Conservation (phyloP, 1,284 basidiomycete genomes). For the Salmacisia buchloeana region DNA sequence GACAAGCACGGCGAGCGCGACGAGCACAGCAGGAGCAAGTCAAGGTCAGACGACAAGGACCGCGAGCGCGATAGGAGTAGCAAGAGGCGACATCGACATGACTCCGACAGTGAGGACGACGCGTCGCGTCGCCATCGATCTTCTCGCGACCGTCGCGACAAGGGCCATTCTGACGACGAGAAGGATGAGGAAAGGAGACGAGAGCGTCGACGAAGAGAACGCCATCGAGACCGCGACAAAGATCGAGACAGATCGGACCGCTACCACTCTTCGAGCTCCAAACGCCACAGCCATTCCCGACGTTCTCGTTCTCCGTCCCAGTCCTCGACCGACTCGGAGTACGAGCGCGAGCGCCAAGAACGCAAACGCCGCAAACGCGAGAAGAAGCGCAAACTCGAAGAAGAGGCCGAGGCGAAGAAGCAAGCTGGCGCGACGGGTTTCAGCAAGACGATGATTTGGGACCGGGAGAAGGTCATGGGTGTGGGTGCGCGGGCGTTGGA, state of each 20-base stretch:
- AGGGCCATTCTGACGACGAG: conserved; percentile 2
- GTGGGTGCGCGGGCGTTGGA: conserved; percentile 29
- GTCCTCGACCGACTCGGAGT: not conserved
- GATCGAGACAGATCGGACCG: not conserved
- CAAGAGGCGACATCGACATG: not conserved
- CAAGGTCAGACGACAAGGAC: conserved; percentile 6
- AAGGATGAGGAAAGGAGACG: conserved; percentile 1
- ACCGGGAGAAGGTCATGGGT: conserved; percentile 28
- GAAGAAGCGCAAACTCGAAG: conserved; percentile 16
- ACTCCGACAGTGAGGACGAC: not conserved
- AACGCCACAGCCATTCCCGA: not conserved
- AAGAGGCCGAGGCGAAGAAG: conserved; percentile 23
- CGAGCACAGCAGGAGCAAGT: not conserved
- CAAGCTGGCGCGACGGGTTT: conserved; percentile 15
- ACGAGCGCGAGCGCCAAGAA: conserved; percentile 2
- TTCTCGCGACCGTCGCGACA: not conserved
- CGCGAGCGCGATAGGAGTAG: conserved; percentile 1
- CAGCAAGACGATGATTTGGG: conserved; percentile 25
- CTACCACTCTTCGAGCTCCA: not conserved
- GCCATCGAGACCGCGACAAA: conserved; percentile 2
- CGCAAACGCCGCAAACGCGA: conserved; percentile 15
- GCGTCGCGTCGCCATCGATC: not conserved
- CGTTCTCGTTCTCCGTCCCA: not conserved
- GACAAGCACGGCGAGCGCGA: conserved; percentile 5
- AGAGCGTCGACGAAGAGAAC: conserved; percentile 2